phyloP scores from a whole-genome alignment of 1,139 yeast species.

The Candida sp. region DNA sequence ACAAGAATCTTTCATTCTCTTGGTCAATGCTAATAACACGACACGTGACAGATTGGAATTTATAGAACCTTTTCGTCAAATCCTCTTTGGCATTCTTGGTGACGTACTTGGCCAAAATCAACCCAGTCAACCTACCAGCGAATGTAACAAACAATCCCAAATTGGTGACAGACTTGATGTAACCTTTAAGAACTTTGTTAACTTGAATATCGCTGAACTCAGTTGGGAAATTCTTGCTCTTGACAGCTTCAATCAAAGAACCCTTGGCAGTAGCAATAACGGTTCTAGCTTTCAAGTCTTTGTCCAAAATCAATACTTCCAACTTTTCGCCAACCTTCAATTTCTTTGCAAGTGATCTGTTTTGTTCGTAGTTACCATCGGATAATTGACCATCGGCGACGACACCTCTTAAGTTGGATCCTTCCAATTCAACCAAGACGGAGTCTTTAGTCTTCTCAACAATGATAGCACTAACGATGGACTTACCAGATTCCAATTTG shows the following conservation, averaged over 20 bases:
- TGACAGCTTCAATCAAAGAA: slow-evolving; percentile 70
- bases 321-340: slow-evolving; percentile 62
- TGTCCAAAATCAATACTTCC: slow-evolving; percentile 69
- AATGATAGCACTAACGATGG: slow-evolving; percentile 64
- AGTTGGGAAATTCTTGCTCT: slow-evolving; percentile 56
- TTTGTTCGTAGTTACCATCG: slow-evolving; percentile 76
- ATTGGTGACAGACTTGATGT: slow-evolving; percentile 73
- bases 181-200: slow-evolving; percentile 64
- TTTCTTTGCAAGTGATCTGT: slow-evolving; percentile 64
- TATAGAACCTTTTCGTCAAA: slow-evolving; percentile 58
- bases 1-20: slow-evolving; percentile 70
- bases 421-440: slow-evolving; percentile 65
- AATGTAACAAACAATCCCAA: slow-evolving; percentile 86
- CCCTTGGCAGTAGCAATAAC: slow-evolving; percentile 68
- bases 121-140: slow-evolving; percentile 80
- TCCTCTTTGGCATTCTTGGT: slow-evolving; percentile 59
- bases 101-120: slow-evolving; percentile 80
- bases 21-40: slow-evolving; percentile 67
- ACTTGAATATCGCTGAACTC: slow-evolving; percentile 60
- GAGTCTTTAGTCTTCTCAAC: slow-evolving; percentile 80
- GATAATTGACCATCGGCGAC: slow-evolving; percentile 76
- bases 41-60: slow-evolving; percentile 71
- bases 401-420: slow-evolving; percentile 67
- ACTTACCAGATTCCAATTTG: slow-evolving; percentile 60
- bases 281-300: slow-evolving; percentile 62